A percentile compares a stretch with the other conserved stretches of the same genome.
Conservation (phyloP, 139 green algal species). For the Prasinococcaceae sp. region DNA sequence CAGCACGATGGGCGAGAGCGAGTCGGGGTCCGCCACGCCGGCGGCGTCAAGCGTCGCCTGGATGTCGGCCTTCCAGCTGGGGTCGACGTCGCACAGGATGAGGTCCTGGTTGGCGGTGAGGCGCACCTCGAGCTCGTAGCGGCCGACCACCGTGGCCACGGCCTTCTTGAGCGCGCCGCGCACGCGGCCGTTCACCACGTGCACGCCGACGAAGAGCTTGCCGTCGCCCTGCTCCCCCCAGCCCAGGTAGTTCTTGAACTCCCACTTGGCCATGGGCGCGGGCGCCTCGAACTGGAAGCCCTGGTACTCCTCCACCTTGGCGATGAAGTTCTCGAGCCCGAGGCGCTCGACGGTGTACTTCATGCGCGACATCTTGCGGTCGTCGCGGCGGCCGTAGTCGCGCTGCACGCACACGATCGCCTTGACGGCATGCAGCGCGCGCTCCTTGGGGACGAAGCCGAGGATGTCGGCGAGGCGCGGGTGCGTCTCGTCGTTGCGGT, state of each 20-base stretch:
- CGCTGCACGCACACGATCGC: constrained; percentile 87
- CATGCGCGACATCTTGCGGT: constrained; percentile 75
- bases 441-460: constrained; percentile 83
- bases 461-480: constrained; percentile 73
- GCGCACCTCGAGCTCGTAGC: constrained; percentile 34
- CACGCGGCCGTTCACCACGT: constrained; percentile 72
- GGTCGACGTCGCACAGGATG: constrained; percentile 80
- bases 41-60: constrained; percentile 5
- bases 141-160: constrained; percentile 30
- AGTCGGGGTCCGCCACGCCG: constrained; percentile 36
- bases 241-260: constrained; percentile 89
- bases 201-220: constrained; percentile 34
- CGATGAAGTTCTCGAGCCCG: constrained; percentile 85
- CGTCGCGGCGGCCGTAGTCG: constrained; percentile 94
- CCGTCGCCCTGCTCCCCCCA: constrained; percentile 91
- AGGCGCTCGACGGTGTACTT: constrained; percentile 97
- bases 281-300: constrained; percentile 89
- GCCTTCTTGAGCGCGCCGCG: constrained; percentile 39
- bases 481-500: constrained; percentile 81
- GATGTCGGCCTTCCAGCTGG: constrained; percentile 28
- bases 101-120: constrained; percentile 66
- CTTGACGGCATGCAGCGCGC: constrained; percentile 80
- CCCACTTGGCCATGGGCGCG: constrained; percentile 75
- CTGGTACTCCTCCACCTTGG: constrained; percentile 91
- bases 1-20: constrained; percentile 59